These are phyloP conservation scores for Nigrospora osmanthi DNA, from an alignment of 2,329 filamentous ascomycete genomes.

Conservation along the genomic window DNA sequence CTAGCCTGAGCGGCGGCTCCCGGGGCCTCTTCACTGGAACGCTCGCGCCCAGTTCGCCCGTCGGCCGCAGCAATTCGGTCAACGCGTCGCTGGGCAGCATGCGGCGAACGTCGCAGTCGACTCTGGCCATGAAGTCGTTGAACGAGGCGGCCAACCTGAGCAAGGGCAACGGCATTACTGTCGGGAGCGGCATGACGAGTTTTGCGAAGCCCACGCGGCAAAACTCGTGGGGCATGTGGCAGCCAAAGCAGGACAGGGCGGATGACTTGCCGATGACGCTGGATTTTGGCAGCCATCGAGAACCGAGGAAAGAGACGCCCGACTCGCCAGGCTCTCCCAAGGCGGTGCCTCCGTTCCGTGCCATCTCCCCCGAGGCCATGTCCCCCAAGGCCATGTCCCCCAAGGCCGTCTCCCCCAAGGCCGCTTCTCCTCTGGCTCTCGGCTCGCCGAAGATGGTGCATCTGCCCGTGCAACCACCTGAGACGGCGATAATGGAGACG, in stretches of 20 bases:
- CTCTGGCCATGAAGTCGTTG: no score
- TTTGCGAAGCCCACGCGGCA: constrained; percentile 24
- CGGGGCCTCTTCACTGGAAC: constrained; percentile 31
- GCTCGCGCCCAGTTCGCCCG: constrained; percentile 27
- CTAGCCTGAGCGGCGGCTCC: constrained; percentile 21
- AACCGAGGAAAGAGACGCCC: no score
- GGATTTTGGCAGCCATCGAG: constrained; percentile 32
- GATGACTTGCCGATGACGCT: constrained; percentile 31
- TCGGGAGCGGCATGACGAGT: constrained; percentile 23
- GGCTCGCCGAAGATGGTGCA: constrained; percentile 3
- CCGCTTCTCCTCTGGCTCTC: no score
- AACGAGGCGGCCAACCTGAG: constrained; percentile 2
- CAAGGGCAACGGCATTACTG: constrained; percentile 25
- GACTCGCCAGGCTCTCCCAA: no score
- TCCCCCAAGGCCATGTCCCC: not conserved
- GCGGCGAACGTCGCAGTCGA: constrained; percentile 18
- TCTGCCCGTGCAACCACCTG: constrained; percentile 2
- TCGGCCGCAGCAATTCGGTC: constrained; percentile 36
- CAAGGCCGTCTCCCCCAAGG: not conserved
- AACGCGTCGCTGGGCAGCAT: constrained; percentile 29
- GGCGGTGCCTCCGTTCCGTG: no score
- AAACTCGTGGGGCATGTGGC: constrained; percentile 40
- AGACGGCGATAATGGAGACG: not conserved
- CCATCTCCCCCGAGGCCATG: no score
- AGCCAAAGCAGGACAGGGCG: constrained; percentile 16